phyloP scores from a whole-genome alignment of 164 flowering plant species.

The Vitis rotundifolia region DNA sequence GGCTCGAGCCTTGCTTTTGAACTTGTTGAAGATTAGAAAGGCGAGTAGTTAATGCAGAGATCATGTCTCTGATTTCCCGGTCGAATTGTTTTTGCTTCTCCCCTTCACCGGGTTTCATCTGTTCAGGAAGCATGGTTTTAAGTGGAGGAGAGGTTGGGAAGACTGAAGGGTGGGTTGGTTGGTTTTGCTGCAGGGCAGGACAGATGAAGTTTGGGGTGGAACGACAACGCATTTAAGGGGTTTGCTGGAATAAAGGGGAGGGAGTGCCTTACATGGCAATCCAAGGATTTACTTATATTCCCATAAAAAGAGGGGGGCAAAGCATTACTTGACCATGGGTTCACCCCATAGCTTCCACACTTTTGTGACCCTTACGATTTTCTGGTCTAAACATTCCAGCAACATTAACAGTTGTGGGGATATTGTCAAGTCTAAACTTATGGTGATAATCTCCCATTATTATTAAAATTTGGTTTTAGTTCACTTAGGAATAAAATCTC shows the following conservation, averaged over 20 bases:
- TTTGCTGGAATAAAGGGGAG: slow-evolving; percentile 27
- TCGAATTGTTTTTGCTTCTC: slow-evolving; percentile 38
- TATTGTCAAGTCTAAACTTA: no score
- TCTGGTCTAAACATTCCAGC: no score
- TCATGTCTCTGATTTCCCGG: slow-evolving; percentile 50
- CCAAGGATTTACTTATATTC: slow-evolving; percentile 13
- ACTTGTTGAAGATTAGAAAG: slow-evolving; percentile 30
- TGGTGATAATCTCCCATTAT: no score
- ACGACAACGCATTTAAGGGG: neutral
- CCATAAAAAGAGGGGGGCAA: neutral
- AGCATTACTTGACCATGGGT: slow-evolving; percentile 25
- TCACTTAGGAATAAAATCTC: no score
- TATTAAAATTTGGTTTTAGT: no score
- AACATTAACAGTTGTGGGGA: no score
- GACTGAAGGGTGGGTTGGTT: neutral
- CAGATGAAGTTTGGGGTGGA: neutral
- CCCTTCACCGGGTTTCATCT: slow-evolving; percentile 13
- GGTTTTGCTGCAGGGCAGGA: neutral
- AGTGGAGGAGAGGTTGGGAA: neutral
- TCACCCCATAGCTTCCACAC: neutral
- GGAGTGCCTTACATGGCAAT: slow-evolving; percentile 25
- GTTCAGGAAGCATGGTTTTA: slow-evolving; percentile 20
- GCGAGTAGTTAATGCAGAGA: slow-evolving; percentile 49
- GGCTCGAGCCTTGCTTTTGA: slow-evolving; percentile 25
- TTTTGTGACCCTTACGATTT: neutral